Conservation (phyloP, 257 asterid species). For the Osmanthus fragrans region DNA sequence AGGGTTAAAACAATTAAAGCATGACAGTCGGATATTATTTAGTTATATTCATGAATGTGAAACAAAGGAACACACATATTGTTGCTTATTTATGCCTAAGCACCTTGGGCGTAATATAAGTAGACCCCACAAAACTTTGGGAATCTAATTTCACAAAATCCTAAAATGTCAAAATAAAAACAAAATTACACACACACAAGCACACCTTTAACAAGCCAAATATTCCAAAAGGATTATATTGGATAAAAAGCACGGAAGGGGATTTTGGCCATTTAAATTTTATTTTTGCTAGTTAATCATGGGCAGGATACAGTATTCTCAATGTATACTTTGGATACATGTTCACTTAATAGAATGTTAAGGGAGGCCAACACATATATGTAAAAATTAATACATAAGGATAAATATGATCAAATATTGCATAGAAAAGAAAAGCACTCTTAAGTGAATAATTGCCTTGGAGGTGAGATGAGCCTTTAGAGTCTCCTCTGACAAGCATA, state of each 20-base stretch:
- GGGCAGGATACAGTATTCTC: not conserved
- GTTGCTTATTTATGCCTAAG: not conserved
- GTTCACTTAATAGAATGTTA: not conserved
- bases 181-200: not conserved
- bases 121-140: not conserved
- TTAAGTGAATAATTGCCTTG: constrained; percentile 52
- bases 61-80: not conserved
- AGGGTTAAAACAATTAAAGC: not conserved
- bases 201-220: not conserved
- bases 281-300: not conserved
- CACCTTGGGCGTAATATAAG: not conserved
- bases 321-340: not conserved
- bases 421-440: not conserved
- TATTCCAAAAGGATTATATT: not conserved
- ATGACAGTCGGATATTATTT: not conserved
- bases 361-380: not conserved
- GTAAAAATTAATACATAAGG: not conserved
- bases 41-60: not conserved
- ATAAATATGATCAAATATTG: not conserved
- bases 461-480: constrained; percentile 77
- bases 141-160: not conserved
- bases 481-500: constrained; percentile 79
- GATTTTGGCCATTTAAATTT: not conserved
- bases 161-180: not conserved
- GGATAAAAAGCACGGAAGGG: not conserved